Base-by-base conservation (phyloP, 805 yeast species). In the Kodamaea nitidulidarum region DNA sequence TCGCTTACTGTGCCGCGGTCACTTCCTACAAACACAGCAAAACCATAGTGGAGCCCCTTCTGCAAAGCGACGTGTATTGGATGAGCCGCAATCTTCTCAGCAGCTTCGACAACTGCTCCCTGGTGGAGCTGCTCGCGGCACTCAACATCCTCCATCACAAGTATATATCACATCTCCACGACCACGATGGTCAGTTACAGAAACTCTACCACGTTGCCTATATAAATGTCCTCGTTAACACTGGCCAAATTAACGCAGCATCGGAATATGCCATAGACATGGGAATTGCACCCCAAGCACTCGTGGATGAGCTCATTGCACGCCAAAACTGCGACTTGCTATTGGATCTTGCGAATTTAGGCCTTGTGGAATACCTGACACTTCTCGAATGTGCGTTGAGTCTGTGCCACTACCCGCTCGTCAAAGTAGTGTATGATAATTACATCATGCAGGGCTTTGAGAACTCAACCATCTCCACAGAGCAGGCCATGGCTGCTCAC, bases 391-490 rank as follows among this genome's bases (percentile, higher is more conserved):
- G 52, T 2, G 69, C 58, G 0, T 43, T 65, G 15, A 24, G 43
- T 7, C 25, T 36, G 7, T 55, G 56, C 40, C 48, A 65, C 41
- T 64, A 61, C 45, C 39, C 36, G 2, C 38, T 65, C 27, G 62
- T 59, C 4, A 55, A 53, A 28, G 22, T 49, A 9, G 45, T 63
- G 2, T 65, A 65, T 43, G 55, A 50, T 11, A 46, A 50, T 15
- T 57, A 47, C 38, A 48, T 67, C 31, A 61, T 63, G 69, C 45
- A 44, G 12, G 63, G 53, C 2, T 49, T 55, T 20, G 43, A 47
- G n/a, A 40, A 50, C 15, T 48, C 47, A 0, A 39, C 43, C 5
- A 43, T 58, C 8, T 46, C 58, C 2, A 44, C 54, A 1, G 62
- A 58, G 15, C 60, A 61, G 14, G 51, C 53, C 1, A 45, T 61